Base-by-base conservation (phyloP, 106 monocot species). In the Dioscorea alata region DNA sequence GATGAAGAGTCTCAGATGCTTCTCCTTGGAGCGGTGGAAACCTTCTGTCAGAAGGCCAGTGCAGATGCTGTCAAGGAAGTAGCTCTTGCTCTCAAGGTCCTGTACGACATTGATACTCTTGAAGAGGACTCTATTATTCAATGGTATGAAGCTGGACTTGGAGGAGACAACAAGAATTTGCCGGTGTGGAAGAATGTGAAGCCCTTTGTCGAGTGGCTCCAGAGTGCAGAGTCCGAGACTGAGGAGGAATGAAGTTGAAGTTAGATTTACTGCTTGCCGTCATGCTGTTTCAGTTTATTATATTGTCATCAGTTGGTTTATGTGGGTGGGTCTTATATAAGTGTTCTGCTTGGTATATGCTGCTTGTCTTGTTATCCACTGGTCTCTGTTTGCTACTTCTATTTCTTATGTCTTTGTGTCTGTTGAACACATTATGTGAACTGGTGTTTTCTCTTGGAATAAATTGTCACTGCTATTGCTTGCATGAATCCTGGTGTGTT, bases 191-290 rank as follows among this genome's bases (percentile, higher is more conserved):
- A 90, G 76, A 88, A 82, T 28, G 67, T 86, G 73, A 95, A 84
- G 49, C 95, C 91, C 14, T 88, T 95, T 59, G 73, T 95, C 2
- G 95, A 95, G 74, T 95, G 95, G 95, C 88, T 95, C 3, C 83
- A 80, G 82, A 91, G 65, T 48, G 82, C 82, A 1, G 82, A 82
- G 65, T 74, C 82, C 0, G 82, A 82, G 64, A 69, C 82, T 1
- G 78, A 79, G 12, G 82, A 82, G 18, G 72, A 75, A 20, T 80
- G 42, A 42, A 42, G 42, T 42, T 8, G 42, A 42, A 42, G 42
- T 42, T 42, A 3, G 42, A 42, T 42, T 42, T 42, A 10, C 42
- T 42, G 42, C 42, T 42, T 42, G 42, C 42, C 0, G 6, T 2
- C 42, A 6, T 42, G 42, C 42, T 42, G 2, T 42, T 6, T 10